Evolutionary conservation across 805 yeast species (phyloP).

Genomic region (Wickerhamomyces alni): DNA sequence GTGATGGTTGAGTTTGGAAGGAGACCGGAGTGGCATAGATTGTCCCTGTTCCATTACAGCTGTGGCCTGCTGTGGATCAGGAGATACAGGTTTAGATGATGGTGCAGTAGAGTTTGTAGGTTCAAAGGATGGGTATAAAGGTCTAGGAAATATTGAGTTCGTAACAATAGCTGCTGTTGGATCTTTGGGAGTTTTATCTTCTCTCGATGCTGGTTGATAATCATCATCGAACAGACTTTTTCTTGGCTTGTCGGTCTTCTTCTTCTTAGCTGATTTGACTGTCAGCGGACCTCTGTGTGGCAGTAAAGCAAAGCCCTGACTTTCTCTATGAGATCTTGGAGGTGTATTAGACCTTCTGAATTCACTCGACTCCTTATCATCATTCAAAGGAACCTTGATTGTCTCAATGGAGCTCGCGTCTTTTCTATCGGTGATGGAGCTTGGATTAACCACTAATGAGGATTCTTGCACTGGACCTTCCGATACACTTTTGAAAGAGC

Average conservation of each 20-base stretch:
- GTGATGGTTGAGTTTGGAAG: not conserved
- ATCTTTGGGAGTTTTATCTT: constrained; percentile 5
- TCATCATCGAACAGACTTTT: constrained; percentile 14
- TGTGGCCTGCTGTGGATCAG: constrained; percentile 6
- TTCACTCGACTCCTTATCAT: constrained; percentile 6
- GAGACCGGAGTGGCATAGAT: constrained; percentile 4
- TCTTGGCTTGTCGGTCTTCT: constrained; percentile 5
- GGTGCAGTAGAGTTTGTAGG: constrained; percentile 5
- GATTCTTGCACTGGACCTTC: constrained; percentile 14
- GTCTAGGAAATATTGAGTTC: constrained; percentile 1
- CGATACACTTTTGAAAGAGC: constrained; percentile 18
- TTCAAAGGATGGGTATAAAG: constrained; percentile 17
- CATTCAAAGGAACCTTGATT: constrained; percentile 15
- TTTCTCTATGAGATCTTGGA: constrained; percentile 18
- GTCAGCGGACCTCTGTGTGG: constrained; percentile 26
- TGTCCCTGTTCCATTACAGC: constrained; percentile 1
- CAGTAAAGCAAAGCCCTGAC: constrained; percentile 25
- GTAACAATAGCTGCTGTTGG: constrained; percentile 4
- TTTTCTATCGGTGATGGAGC: constrained; percentile 6
- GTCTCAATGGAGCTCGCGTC: constrained; percentile 12
- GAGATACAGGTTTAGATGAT: constrained; percentile 3
- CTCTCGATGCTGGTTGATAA: constrained; percentile 1
- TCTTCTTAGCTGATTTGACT: constrained; percentile 21
- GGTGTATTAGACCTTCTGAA: constrained; percentile 7
- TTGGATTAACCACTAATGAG: constrained; percentile 12